phyloP scores from a whole-genome alignment of 805 yeast species.

The Saccharomycopsis synnaedendra region DNA sequence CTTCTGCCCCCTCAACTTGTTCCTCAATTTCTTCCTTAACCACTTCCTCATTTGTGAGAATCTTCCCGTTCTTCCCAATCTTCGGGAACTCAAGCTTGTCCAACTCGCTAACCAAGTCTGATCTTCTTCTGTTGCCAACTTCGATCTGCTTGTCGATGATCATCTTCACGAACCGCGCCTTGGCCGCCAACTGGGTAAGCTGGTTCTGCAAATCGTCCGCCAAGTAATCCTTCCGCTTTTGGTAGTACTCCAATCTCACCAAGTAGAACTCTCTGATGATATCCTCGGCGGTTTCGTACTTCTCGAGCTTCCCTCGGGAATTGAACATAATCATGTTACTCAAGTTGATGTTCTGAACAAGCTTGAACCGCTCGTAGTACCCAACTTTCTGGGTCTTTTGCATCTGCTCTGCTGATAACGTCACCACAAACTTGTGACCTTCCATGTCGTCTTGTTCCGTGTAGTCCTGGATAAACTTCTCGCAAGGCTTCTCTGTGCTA shows the following conservation, averaged over 20 bases:
- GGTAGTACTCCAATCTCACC: slow-evolving; percentile 82
- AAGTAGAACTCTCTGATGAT: slow-evolving; percentile 77
- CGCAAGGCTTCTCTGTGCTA: slow-evolving; percentile 54
- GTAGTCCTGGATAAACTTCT: slow-evolving; percentile 15
- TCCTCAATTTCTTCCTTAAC: slow-evolving; percentile 29
- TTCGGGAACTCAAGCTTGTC: slow-evolving; percentile 59
- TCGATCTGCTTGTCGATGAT: slow-evolving; percentile 66
- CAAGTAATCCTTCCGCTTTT: slow-evolving; percentile 77
- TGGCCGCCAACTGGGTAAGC: slow-evolving; percentile 62
- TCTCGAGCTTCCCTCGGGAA: slow-evolving; percentile 75
- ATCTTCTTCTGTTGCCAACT: slow-evolving; percentile 67
- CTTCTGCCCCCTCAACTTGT: slow-evolving; percentile 28
- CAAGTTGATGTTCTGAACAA: slow-evolving; percentile 54
- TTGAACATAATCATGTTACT: slow-evolving; percentile 96
- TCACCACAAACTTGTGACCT: slow-evolving; percentile 69
- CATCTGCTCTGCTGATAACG: slow-evolving; percentile 74
- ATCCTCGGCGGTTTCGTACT: slow-evolving; percentile 63
- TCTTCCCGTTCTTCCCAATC: slow-evolving; percentile 32
- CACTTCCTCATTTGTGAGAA: slow-evolving; percentile 27
- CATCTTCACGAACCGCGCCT: slow-evolving; percentile 85
- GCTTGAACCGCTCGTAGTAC: slow-evolving; percentile 71
- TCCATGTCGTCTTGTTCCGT: slow-evolving; percentile 70
- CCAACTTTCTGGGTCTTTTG: slow-evolving; percentile 64
- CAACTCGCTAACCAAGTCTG: slow-evolving; percentile 51
- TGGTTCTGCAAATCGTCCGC: slow-evolving; percentile 60